Conservation (phyloP, 139 green algal species). For the Edaphochlamys debaryana region DNA sequence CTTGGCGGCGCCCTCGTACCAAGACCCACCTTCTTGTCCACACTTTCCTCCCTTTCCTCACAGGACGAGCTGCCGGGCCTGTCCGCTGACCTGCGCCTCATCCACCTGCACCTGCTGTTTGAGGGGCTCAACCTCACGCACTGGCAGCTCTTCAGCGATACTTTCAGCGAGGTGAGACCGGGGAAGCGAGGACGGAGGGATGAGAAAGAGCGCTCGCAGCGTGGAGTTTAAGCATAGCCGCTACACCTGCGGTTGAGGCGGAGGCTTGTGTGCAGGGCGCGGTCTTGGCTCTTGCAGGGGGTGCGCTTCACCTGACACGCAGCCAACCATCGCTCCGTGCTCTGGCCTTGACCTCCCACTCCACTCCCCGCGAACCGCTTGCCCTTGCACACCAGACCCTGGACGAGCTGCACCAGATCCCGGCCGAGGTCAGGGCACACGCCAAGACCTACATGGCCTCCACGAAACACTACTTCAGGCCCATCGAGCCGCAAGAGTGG, state of each 20-base stretch:
- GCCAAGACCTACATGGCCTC: constrained; percentile 29
- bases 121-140: constrained; percentile 33
- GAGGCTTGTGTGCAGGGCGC: too few species aligned
- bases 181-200: not conserved
- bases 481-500: constrained; percentile 39
- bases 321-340: too few species aligned
- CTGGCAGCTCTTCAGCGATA: constrained; percentile 29
- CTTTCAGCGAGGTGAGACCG: not conserved
- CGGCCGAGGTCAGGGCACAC: not conserved
- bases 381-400: too few species aligned
- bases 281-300: too few species aligned
- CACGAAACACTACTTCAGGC: constrained; percentile 35
- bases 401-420: constrained; percentile 36
- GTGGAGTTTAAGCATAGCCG: too few species aligned
- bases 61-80: constrained; percentile 40
- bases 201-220: too few species aligned
- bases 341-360: too few species aligned
- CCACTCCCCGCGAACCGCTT: too few species aligned
- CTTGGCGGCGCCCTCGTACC: too few species aligned
- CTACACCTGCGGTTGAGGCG: too few species aligned
- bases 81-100: constrained; percentile 31
- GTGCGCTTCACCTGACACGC: too few species aligned
- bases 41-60: not conserved
- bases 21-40: too few species aligned
- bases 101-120: constrained; percentile 43